Percentiles rank a stretch among this genome's conserved stretches.
Conservation (phyloP, 2,329 filamentous ascomycete species). For the Penicillium polonicum region DNA sequence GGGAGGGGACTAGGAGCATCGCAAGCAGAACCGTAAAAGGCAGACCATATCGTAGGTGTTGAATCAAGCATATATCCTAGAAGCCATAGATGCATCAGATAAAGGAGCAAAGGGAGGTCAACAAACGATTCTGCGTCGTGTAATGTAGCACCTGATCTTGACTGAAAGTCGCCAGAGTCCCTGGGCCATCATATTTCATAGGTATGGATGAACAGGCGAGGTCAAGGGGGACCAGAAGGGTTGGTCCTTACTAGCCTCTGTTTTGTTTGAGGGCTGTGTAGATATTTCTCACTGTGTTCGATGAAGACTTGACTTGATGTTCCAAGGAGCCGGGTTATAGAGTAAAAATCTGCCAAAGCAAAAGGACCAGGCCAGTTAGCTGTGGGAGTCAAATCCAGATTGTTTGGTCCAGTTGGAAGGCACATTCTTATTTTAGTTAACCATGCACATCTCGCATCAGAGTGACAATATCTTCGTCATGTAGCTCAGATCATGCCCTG, state of each 20-base stretch:
- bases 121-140: background rate
- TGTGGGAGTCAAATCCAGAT: background rate
- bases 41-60: background rate
- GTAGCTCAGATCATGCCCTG: background rate
- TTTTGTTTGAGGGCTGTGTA: background rate
- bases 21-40: background rate
- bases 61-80: background rate
- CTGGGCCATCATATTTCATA: background rate
- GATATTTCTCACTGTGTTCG: background rate
- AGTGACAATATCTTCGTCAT: background rate
- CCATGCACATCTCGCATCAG: background rate
- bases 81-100: background rate
- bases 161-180: background rate
- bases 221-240: background rate
- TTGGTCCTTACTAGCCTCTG: background rate
- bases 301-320: background rate
- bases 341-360: background rate
- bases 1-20: background rate
- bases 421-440: background rate
- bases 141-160: background rate
- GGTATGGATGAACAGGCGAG: background rate
- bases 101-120: background rate
- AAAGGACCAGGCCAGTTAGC: background rate
- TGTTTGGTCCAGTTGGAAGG: background rate
- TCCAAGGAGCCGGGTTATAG: background rate